Percentiles rank a stretch among this genome's conserved stretches.
Evolutionary conservation across 2,329 filamentous ascomycete genomes (phyloP).

Genomic region (Arthrobotrys pseudoclavata): DNA sequence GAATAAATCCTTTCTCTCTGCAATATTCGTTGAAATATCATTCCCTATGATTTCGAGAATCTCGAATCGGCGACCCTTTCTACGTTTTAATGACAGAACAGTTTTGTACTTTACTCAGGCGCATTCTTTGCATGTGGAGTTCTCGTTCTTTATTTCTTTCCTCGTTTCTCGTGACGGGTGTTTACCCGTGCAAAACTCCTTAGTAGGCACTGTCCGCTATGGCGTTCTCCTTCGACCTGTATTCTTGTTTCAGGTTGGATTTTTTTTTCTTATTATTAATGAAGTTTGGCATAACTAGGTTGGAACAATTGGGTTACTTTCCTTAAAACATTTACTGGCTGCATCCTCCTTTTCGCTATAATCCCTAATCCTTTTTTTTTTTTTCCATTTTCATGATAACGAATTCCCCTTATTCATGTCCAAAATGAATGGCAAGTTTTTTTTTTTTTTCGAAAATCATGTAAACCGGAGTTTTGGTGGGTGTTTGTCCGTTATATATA

Average conservation of each 20-base stretch:
- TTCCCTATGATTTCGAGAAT: not conserved
- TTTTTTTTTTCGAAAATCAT: constrained; percentile 38
- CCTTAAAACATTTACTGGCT: constrained; percentile 29
- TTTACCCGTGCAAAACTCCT: not conserved
- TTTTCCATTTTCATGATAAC: constrained; percentile 8
- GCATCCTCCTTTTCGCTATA: constrained; percentile 23
- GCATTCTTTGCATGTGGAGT: constrained; percentile 58
- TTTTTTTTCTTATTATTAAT: constrained; percentile 30
- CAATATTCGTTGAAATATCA: constrained; percentile 15
- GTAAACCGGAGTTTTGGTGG: constrained; percentile 54
- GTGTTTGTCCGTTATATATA: constrained; percentile 36
- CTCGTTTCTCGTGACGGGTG: constrained; percentile 1
- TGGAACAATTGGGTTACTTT: constrained; percentile 52
- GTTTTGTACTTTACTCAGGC: constrained; percentile 44
- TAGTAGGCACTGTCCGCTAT: not conserved
- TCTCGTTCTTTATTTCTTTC: constrained; percentile 23
- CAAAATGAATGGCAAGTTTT: constrained; percentile 51
- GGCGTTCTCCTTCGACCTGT: constrained; percentile 21
- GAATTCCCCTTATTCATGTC: constrained; percentile 38
- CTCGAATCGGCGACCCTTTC: not conserved
- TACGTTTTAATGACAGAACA: constrained; percentile 20
- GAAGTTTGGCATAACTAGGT: constrained; percentile 41
- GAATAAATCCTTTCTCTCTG: constrained; percentile 14
- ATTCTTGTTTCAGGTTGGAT: constrained; percentile 25
- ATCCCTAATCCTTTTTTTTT: constrained; percentile 28